Evolutionary conservation across 352 stramenopile species (phyloP).

Genomic region (Thalassiosira mediterranea): DNA sequence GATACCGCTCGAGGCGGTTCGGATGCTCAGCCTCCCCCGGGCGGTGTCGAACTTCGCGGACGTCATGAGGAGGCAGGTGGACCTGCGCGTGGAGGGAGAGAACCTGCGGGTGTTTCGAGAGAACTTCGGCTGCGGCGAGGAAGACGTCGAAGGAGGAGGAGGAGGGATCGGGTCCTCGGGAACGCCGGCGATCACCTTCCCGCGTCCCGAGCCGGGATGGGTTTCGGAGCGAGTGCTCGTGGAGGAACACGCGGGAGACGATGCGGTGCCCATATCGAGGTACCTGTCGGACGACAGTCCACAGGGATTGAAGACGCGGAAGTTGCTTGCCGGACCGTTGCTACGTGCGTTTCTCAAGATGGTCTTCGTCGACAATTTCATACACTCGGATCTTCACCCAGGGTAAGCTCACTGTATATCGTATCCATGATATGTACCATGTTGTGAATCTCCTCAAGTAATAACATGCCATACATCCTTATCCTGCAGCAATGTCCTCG

Average conservation of each 20-base stretch:
- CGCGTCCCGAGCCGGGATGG: slow-evolving; percentile 62
- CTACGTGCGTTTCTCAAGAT: slow-evolving; percentile 87
- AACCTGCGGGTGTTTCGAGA: slow-evolving; percentile 85
- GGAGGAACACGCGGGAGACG: slow-evolving; percentile 88
- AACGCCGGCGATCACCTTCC: slow-evolving; percentile 64
- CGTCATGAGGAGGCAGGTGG: slow-evolving; percentile 90
- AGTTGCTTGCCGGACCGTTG: slow-evolving; percentile 69
- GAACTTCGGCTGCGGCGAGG: slow-evolving; percentile 69
- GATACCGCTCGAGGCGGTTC: slow-evolving; percentile 57
- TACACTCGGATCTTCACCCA: slow-evolving; percentile 72
- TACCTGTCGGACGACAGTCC: slow-evolving; percentile 66
- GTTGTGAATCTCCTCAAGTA: too few relatives aligned
- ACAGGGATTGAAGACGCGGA: slow-evolving; percentile 56
- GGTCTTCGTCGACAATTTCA: slow-evolving; percentile 95
- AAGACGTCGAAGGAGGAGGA: too few relatives aligned
- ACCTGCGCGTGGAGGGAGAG: slow-evolving; percentile 89
- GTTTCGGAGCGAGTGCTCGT: slow-evolving; percentile 85
- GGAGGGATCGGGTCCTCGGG: slow-evolving; percentile 23
- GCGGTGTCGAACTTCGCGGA: slow-evolving; percentile 80
- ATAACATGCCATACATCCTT: too few relatives aligned
- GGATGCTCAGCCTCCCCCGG: slow-evolving; percentile 78
- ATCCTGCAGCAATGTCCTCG: slow-evolving; percentile 57
- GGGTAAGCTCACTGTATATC: too few relatives aligned
- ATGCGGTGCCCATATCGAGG: slow-evolving; percentile 69
- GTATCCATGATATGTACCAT: too few relatives aligned